Percentiles rank a stretch among this genome's conserved stretches.
Conservation (phyloP, 2,329 filamentous ascomycete species). For the Diaporthe aspalathi region DNA sequence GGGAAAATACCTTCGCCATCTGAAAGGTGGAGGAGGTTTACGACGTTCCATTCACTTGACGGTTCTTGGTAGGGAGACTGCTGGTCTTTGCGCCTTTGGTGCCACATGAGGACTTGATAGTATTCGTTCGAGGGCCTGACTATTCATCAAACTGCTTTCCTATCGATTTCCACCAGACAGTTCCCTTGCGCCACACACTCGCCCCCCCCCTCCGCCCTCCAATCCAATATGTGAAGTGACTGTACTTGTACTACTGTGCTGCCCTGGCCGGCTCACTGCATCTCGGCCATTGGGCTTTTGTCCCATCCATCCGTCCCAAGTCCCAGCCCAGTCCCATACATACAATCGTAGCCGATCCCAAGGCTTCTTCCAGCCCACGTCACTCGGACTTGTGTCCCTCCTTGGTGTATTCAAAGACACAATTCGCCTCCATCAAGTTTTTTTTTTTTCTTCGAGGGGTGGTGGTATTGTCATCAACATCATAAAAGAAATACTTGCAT, state of each 20-base stretch:
- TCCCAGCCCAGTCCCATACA: slow-evolving; percentile 7
- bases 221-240: slow-evolving; percentile 14
- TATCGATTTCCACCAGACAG: slow-evolving; percentile 24
- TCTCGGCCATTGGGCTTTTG: slow-evolving; percentile 3
- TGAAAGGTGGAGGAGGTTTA: not conserved
- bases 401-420: slow-evolving; percentile 32
- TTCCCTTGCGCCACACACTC: too few species aligned
- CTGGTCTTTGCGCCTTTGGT: not conserved
- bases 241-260: slow-evolving; percentile 6
- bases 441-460: slow-evolving; percentile 3
- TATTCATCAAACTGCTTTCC: slow-evolving; percentile 28
- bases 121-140: slow-evolving; percentile 27
- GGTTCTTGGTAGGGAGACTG: not conserved
- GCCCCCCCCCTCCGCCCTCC: not conserved
- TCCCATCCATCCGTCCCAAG: not conserved
- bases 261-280: slow-evolving; percentile 23
- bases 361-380: slow-evolving; percentile 24
- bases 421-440: slow-evolving; percentile 23
- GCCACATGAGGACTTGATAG: slow-evolving; percentile 24
- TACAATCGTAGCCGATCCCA: slow-evolving; percentile 23
- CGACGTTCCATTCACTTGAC: slow-evolving; percentile 21
- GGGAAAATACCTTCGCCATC: slow-evolving; percentile 20
- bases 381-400: slow-evolving; percentile 36
- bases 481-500: slow-evolving; percentile 21
- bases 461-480: slow-evolving; percentile 35